phyloP scores from a whole-genome alignment of 768 basidiomycete genomes.

The Macrolepiota fuliginosa region DNA sequence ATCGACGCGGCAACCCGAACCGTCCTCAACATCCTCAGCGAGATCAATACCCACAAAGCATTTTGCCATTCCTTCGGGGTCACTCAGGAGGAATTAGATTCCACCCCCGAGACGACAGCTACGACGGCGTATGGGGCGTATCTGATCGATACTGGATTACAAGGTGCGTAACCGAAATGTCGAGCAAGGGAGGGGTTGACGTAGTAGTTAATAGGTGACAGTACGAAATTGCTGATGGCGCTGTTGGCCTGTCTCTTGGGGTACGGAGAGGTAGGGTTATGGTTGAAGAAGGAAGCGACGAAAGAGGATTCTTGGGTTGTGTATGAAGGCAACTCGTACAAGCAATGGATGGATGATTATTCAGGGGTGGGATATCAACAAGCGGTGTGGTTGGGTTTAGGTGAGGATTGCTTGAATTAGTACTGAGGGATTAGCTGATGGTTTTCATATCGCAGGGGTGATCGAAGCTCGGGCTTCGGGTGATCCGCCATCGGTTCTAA shows the following conservation, averaged over 20 bases:
- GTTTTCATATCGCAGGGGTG: slow-evolving; percentile 42
- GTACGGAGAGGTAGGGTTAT: slow-evolving; percentile 89
- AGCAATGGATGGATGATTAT: slow-evolving; percentile 78
- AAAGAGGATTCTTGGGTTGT: slow-evolving; percentile 51
- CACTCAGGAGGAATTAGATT: slow-evolving; percentile 53
- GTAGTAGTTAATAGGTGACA: slow-evolving; percentile 50
- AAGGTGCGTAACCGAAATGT: slow-evolving; percentile 39
- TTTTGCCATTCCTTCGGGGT: slow-evolving; percentile 77
- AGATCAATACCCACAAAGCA: slow-evolving; percentile 67
- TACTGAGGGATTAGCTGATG: background rate
- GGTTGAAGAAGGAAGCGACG: slow-evolving; percentile 61
- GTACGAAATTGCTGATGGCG: slow-evolving; percentile 71
- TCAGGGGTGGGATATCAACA: slow-evolving; percentile 65
- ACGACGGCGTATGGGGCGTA: slow-evolving; percentile 88
- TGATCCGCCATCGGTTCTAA: slow-evolving; percentile 59
- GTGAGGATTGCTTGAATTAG: slow-evolving; percentile 38
- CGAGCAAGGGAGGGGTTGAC: background rate
- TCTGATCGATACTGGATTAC: slow-evolving; percentile 74
- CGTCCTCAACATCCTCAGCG: slow-evolving; percentile 61
- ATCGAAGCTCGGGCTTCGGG: slow-evolving; percentile 65
- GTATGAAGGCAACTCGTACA: slow-evolving; percentile 71
- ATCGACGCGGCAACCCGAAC: slow-evolving; percentile 65
- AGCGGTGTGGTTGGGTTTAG: slow-evolving; percentile 72
- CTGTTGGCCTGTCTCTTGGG: slow-evolving; percentile 85
- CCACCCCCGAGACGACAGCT: slow-evolving; percentile 61